Conservation (phyloP, 306 rosid species). For the Lotus japonicus region DNA sequence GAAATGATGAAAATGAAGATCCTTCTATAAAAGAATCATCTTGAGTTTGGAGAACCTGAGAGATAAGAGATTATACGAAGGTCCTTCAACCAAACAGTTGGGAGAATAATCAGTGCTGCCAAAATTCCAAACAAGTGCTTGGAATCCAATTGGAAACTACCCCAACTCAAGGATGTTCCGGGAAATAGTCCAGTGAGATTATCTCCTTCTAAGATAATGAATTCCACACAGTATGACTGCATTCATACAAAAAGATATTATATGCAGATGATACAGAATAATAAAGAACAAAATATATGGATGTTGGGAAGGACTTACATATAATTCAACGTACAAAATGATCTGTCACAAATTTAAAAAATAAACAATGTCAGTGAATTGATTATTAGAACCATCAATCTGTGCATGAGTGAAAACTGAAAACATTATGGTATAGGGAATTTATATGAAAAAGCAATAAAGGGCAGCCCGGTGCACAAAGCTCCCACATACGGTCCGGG, state of each 20-base stretch:
- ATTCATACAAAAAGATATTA: neutral
- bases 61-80: slow-evolving; percentile 67
- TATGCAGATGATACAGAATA: neutral
- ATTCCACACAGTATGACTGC: slow-evolving; percentile 79
- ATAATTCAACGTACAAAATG: slow-evolving; percentile 59
- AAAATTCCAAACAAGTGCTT: slow-evolving; percentile 60
- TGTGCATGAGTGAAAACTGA: neutral
- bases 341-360: slow-evolving; percentile 48
- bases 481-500: no score
- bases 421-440: neutral
- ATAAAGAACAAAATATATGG: neutral
- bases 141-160: slow-evolving; percentile 43
- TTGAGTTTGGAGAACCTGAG: slow-evolving; percentile 47
- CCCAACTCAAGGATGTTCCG: slow-evolving; percentile 53
- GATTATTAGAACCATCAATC: neutral
- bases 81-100: slow-evolving; percentile 75
- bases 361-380: slow-evolving; percentile 20
- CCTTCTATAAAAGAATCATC: neutral
- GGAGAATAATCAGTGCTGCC: slow-evolving; percentile 66
- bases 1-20: neutral
- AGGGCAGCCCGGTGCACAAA: no score
- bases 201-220: slow-evolving; percentile 81
- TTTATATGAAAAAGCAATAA: no score
- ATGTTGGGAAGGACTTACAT: slow-evolving; percentile 49
- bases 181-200: slow-evolving; percentile 71